Base-by-base conservation (phyloP, 2,329 filamentous ascomycete species). In the Corynespora cassiicola region DNA sequence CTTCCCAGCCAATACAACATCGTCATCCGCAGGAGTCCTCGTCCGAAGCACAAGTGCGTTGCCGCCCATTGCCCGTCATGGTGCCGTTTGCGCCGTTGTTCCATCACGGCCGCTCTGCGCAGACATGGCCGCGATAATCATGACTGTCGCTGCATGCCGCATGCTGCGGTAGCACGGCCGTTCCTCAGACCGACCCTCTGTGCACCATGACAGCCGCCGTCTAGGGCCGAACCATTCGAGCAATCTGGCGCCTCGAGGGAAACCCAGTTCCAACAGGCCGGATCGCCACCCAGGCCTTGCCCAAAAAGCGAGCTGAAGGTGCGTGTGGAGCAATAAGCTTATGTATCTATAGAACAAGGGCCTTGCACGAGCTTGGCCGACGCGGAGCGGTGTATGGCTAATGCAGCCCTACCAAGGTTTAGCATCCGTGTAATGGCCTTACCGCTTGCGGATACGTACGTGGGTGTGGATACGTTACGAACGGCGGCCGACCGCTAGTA, bases 271-370 rank as follows among this genome's bases (percentile, higher is more conserved):
- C 41, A 36, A 21, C 26, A n/a, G 20, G 29, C 26, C 30, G 36
- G 21, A 19, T 40, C 24, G 45, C 27, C 41, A 45, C 19, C 12
- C 24, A 16, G 10, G 10, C 42, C 38, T 28, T 46, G 36, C 18
- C 11, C 30, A 26, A 31, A 26, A 31, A 23, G 37, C 37, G 25
- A 47, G 47, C 44, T 48, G 50, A 50, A 36, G 22, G n/a, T 34
- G 30, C 36, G 38, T 50, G 47, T 49, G 49, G 50, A 59, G 39
- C 49, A 54, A 54, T 54, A 61, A 58, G 58, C 57, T 60, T 55
- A 56, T 58, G 24, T 27, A 35, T 53, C 32, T 45, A 48, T 50
- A 45, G 42, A 34, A 42, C 39, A 27, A 23, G 34, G 26, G 40
- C 36, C 31, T 42, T 30, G 43, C 40, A 33, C 39, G 44, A 25